A percentile compares a stretch with the other conserved stretches of the same genome.
phyloP scores from a whole-genome alignment of 2,329 filamentous ascomycete genomes.

The Colletotrichum aenigma region DNA sequence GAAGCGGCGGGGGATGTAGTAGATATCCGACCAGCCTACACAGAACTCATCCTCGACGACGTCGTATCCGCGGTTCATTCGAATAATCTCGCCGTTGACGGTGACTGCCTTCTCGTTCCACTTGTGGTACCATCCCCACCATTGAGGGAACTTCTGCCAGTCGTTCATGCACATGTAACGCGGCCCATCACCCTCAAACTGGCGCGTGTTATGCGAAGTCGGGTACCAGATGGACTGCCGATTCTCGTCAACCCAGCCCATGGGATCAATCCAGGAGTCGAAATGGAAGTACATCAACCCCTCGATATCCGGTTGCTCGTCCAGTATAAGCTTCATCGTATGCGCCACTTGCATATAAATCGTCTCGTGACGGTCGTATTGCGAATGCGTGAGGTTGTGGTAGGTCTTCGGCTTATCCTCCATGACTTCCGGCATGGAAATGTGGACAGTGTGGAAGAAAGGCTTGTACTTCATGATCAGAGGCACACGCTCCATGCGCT shows the following conservation, averaged over 20 bases:
- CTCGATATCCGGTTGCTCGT: slow-evolving; percentile 27
- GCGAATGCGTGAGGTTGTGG: slow-evolving; percentile 31
- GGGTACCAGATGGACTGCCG: slow-evolving; percentile 31
- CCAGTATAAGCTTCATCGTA: slow-evolving; percentile 32
- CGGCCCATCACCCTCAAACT: slow-evolving; percentile 15
- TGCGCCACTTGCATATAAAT: slow-evolving; percentile 28
- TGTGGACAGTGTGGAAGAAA: slow-evolving; percentile 32
- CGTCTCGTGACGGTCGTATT: slow-evolving; percentile 22
- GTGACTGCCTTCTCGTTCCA: slow-evolving; percentile 17
- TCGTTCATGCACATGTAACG: slow-evolving; percentile 27
- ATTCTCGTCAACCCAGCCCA: slow-evolving; percentile 28
- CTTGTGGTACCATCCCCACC: slow-evolving; percentile 22
- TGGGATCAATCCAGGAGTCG: slow-evolving; percentile 35
- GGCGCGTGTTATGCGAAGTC: slow-evolving; percentile 17
- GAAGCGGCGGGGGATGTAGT: slow-evolving; percentile 34
- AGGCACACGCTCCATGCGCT: slow-evolving; percentile 29
- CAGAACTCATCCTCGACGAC: slow-evolving; percentile 27
- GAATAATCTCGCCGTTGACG: slow-evolving; percentile 14
- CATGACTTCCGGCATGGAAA: slow-evolving; percentile 27
- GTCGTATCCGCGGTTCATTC: slow-evolving; percentile 6
- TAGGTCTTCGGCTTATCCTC: slow-evolving; percentile 8
- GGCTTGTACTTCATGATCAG: slow-evolving; percentile 29
- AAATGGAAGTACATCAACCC: slow-evolving; percentile 35
- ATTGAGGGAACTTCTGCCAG: slow-evolving; percentile 21
- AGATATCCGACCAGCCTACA: slow-evolving; percentile 36